These are phyloP conservation scores for Colletotrichum sp. DNA, from an alignment of 2,329 filamentous ascomycete species.

Conservation along the genomic window DNA sequence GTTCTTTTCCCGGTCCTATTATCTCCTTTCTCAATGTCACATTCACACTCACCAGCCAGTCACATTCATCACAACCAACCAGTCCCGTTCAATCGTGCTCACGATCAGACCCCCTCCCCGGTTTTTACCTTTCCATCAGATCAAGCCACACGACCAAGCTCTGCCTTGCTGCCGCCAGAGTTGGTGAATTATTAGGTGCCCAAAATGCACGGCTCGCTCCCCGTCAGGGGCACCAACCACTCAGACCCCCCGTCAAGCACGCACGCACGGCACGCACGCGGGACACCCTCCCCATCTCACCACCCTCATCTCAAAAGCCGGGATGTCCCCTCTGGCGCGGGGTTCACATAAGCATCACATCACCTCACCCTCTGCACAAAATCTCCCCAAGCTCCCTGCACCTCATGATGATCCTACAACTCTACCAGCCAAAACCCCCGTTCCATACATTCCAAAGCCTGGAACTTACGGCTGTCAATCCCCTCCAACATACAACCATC, in stretches of 20 bases:
- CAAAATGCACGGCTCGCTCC: not conserved
- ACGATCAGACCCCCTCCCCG: not conserved
- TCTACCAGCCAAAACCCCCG: no score
- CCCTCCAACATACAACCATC: not conserved
- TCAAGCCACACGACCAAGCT: not conserved
- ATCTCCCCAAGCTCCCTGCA: not conserved
- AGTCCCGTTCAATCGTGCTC: no score
- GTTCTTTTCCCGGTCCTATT: not conserved
- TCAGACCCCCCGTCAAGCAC: not conserved
- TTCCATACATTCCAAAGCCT: not conserved
- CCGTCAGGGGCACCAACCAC: not conserved
- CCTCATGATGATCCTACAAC: no score
- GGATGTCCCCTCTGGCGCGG: not conserved
- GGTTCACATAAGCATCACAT: not conserved
- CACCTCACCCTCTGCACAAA: not conserved
- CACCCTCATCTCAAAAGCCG: not conserved
- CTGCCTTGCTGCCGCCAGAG: not conserved
- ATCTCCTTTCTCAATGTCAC: not conserved
- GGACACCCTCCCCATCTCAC: not conserved
- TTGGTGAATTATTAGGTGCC: no score
- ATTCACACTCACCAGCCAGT: no score
- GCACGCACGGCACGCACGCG: not conserved
- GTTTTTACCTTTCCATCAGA: not conserved
- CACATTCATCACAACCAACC: not conserved
- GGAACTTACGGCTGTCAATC: rapidly evolving